Evolutionary conservation across 257 asterid genomes (phyloP).

Genomic region (Lithospermum erythrorhizon): DNA sequence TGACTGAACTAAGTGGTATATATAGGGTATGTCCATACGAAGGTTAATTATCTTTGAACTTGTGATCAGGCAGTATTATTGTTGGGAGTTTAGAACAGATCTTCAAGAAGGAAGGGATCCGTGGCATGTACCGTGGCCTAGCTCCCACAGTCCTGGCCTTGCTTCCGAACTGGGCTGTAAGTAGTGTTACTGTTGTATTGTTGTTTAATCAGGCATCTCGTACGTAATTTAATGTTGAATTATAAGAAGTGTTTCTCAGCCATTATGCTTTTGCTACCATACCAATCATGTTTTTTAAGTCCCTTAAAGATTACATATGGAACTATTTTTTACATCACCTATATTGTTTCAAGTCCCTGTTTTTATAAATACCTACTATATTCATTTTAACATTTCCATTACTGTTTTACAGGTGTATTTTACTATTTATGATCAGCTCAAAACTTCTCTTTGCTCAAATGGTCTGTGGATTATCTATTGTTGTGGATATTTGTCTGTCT

Average conservation of each 20-base stretch:
- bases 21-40: background rate
- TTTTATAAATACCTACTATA: too few relatives aligned
- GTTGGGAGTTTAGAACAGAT: constrained; percentile 83
- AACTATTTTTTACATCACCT: background rate
- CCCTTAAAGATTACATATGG: background rate
- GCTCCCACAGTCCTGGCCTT: constrained; percentile 88
- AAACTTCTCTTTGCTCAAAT: constrained; percentile 60
- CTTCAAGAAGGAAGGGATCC: constrained; percentile 69
- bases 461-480: constrained; percentile 41
- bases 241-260: background rate
- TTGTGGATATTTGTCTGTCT: constrained; percentile 4
- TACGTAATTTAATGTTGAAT: background rate
- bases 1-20: too few relatives aligned
- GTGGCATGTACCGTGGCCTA: constrained; percentile 97
- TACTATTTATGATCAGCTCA: constrained; percentile 81
- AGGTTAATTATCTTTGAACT: constrained; percentile 9
- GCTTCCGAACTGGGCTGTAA: constrained; percentile 96
- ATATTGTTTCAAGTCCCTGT: background rate
- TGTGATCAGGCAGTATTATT: constrained; percentile 69
- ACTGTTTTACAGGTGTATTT: constrained; percentile 69
- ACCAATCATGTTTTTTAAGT: background rate
- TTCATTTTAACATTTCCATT: constrained; percentile 6
- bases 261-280: background rate
- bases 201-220: background rate
- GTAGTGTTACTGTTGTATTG: constrained; percentile 5